Evolutionary conservation across 306 rosid species (phyloP).

Genomic region (Arachis hypogaea): DNA sequence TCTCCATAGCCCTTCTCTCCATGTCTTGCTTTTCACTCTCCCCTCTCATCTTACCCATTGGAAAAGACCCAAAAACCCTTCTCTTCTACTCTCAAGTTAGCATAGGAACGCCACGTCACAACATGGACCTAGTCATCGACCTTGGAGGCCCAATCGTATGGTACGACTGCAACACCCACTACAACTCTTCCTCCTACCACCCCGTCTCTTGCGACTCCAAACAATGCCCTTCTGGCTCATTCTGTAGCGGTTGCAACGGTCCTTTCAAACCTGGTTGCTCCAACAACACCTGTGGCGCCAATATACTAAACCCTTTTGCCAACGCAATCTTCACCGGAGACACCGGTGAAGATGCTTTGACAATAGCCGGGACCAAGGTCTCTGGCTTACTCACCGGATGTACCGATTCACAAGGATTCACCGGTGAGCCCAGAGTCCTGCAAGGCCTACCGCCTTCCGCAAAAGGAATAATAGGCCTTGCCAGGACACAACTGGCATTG

Average conservation of each 20-base stretch:
- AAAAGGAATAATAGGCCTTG: slow-evolving; percentile 46
- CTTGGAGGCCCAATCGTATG: slow-evolving; percentile 43
- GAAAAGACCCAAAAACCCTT: slow-evolving; percentile 40
- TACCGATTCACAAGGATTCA: background rate
- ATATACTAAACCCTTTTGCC: background rate
- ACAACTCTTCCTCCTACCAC: slow-evolving; percentile 36
- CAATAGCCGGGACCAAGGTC: background rate
- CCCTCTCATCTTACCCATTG: slow-evolving; percentile 31
- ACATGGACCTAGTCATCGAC: slow-evolving; percentile 30
- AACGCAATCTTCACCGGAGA: background rate
- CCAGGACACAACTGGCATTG: slow-evolving; percentile 29
- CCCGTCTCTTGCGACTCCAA: slow-evolving; percentile 29
- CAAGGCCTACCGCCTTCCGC: background rate
- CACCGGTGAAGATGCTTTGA: slow-evolving; percentile 22
- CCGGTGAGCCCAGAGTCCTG: background rate
- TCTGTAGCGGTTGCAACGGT: slow-evolving; percentile 19
- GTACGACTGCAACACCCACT: slow-evolving; percentile 33
- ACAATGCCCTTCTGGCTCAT: background rate
- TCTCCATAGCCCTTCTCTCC: slow-evolving; percentile 18
- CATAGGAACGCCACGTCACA: slow-evolving; percentile 42
- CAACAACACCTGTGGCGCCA: slow-evolving; percentile 34
- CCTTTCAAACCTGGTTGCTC: slow-evolving; percentile 38
- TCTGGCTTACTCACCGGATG: background rate
- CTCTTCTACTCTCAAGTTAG: slow-evolving; percentile 30
- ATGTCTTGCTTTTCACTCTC: background rate